Evolutionary conservation across 1,139 yeast species (phyloP), one percentile per base, ranked within the genome.

Genomic region (Saccharomycopsis crataegensis): DNA sequence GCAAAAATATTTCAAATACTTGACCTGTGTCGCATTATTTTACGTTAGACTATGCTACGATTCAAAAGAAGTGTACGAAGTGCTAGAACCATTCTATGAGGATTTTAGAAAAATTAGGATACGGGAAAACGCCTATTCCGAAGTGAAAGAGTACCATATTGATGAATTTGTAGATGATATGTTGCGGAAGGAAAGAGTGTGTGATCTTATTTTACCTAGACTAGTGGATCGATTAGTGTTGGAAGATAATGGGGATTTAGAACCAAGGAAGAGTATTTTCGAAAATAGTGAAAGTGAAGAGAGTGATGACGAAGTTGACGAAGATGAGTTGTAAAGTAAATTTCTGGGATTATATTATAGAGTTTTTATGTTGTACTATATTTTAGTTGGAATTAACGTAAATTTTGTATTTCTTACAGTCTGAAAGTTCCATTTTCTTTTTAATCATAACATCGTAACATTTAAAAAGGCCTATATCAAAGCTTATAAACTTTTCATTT

Each of bases 141-240:
- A 22, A 7, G 61, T 76, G 62, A 60, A 60, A 56, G 32, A 62
- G 14, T 67, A 66, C 3, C 67, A 70, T 60, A 68, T 82, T 62
- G 88, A 82, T 62, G 79, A 74, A 57, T 75, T 77, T 67, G 71
- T 75, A 0, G 85, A 82, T 57, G 65, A 61, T 5, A 63, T 82
- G 38, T 61, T 80, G 14, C 62, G 58, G 1, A 64, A 70, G n/a
- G 74, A 73, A 42, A 67, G 80, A 58, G 76, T 76, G 36, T 68
- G 75, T 17, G 86, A 78, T 53, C 61, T 80, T 52, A 72, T 75
- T 3, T 60, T 82, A 43, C 84, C 86, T 6, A 34, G 56, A 14
- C 41, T 57, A 31, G 22, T 40, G 17, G 61, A 65, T 31, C 62
- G 78, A n/a, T 59, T 62, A 17, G 62, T 62, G 4, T 61, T 74